Evolutionary conservation across 2,329 filamentous ascomycete genomes (phyloP), one percentile per base, ranked within the genome.

Genomic region (Drechslerella stenobrocha): DNA sequence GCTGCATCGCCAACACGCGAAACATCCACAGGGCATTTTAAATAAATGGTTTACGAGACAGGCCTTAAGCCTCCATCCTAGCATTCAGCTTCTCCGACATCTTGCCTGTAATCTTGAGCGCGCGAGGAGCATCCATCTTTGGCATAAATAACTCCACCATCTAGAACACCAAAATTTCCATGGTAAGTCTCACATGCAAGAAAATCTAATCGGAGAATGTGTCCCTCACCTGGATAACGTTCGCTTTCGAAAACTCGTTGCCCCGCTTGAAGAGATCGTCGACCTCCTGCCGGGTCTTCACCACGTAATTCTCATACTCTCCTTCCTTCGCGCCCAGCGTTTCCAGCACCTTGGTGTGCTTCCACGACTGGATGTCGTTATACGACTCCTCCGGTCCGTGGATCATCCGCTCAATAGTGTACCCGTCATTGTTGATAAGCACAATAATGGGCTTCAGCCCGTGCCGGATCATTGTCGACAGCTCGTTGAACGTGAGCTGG

Each of bases 341-440:
- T 2, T 80, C 79, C 1, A 88, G 82, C 0, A 90, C 77, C 18
- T 84, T 83, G 75, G 83, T 84, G 79, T 86, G 88, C 51, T 86
- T 80, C 90, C 90, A 95, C 8, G 79, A 76, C 63, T 83, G 81
- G 59, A 95, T 85, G 74, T 95, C 88, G 74, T 96, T 95, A 79
- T 95, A 95, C 23, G 75, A 75, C 28, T 83, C 88, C 6, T 90
- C 80, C 84, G 87, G 87, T 53, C 89, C 89, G 76, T 95, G 90
- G 73, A 95, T 95, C 75, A 84, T 88, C 26, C 90, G 84, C 78
- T 96, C 90, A 75, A 95, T 93, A 7, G 90, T 93, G 78, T 88
- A 95, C 8, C 90, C 90, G 37, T 91, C 84, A 75, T 95, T 95
- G 80, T 88, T 90, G 71, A 95, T 87, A 70, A 93, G 81, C 75